Evolutionary conservation across 2,329 filamentous ascomycete genomes (phyloP), one percentile per base, ranked within the genome.

Genomic region (Pseudogymnoascus sp.): DNA sequence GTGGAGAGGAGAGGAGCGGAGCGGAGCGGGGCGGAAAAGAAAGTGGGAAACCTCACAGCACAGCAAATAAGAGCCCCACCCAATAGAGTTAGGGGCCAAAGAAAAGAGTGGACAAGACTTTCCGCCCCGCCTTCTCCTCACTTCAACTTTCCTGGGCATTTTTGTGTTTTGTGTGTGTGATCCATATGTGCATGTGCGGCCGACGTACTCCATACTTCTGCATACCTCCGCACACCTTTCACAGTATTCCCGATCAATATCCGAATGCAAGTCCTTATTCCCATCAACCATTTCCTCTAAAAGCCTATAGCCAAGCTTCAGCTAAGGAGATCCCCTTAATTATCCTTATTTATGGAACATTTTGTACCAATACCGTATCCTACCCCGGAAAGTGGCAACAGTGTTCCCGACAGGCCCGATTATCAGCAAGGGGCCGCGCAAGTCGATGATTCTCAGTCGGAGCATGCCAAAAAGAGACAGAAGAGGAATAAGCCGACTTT

Each of bases 401-500:
- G 28, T 12, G 50, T 11, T 21, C 50, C 50, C 16, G 28, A 56
- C 25, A 34, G 50, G 11, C 50, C n/a, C 10, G 50, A 56, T 56
- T 56, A 56, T 16, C 50, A 56, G 16, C 50, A 56, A 18, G 50
- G 50, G 8, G 28, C 10, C 5, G 16, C 12, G 12, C 50, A 56
- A 18, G n/a, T 56, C 50, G 16, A 56, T 18, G 34, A 56, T 34
- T n/a, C 28, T 6, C n/a, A 56, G 50, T 12, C 37, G 11, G 67
- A 69, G 46, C 69, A 66, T 10, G 62, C 64, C 3, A 73, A 69
- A 66, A 90, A 89, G 78, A 91, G 89, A 76, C 89, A 93, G 77
- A 92, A 89, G 78, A 84, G 90, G 59, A 93, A 93, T 76, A 93
- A 93, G 74, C 90, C 90, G 3, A 93, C 89, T 1, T 73, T 93